phyloP scores from a whole-genome alignment of 345 rosid species.

The Acer campestre region DNA sequence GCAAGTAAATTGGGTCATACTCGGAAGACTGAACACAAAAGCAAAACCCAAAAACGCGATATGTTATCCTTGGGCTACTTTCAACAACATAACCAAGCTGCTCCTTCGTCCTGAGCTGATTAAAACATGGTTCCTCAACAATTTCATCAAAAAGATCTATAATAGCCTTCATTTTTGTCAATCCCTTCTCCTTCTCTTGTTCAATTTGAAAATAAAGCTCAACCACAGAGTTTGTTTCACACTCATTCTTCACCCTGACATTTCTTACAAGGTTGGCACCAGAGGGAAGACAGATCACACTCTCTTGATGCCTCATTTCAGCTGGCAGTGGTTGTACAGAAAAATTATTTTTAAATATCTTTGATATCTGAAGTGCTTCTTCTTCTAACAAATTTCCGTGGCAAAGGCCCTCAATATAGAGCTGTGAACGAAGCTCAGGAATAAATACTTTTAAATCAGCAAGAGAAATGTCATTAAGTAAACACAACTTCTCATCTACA shows the following conservation, averaged over 20 bases:
- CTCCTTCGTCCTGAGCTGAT: conserved; percentile 98
- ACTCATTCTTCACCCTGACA: conserved; percentile 79
- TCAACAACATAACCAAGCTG: conserved; percentile 97
- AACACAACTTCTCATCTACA: conserved; percentile 77
- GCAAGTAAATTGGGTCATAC: conserved; percentile 78
- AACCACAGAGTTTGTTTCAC: conserved; percentile 85
- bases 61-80: conserved; percentile 74
- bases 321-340: conserved; percentile 62
- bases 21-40: conserved; percentile 89
- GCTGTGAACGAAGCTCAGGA: conserved; percentile 85
- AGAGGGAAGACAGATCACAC: conserved; percentile 63
- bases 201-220: conserved; percentile 98
- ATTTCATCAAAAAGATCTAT: conserved; percentile 94
- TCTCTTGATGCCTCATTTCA: conserved; percentile 74
- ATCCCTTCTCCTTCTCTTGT: conserved; percentile 67
- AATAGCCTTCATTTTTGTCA: conserved; percentile 77
- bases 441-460: conserved; percentile 74
- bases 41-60: conserved; percentile 79
- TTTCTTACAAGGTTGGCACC: conserved; percentile 80
- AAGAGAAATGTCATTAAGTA: conserved; percentile 63
- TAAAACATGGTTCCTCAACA: conserved; percentile 88
- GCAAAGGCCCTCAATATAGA: conserved; percentile 82
- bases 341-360: conserved; percentile 66
- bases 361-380: conserved; percentile 62
- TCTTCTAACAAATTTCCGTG: conserved; percentile 90